A percentile compares a stretch with the other conserved stretches of the same genome.
Conservation (phyloP, 164 flowering plant species). For the Stephania japonica region DNA sequence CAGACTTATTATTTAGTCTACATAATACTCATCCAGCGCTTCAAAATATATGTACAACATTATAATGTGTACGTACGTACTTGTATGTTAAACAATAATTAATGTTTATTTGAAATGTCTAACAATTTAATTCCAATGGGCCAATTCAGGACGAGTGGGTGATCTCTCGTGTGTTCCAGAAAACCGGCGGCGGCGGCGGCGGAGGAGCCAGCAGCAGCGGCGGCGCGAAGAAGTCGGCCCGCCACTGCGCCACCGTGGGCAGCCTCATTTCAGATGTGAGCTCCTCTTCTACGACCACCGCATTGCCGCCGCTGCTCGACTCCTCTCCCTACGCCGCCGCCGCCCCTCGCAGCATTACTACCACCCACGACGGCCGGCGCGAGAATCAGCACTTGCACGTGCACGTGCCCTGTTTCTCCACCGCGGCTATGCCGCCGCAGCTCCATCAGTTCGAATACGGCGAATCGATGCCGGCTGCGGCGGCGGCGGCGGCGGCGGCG, state of each 20-base stretch:
- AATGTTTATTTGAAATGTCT: too few relatives aligned
- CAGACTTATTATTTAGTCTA: too few relatives aligned
- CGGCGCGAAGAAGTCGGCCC: slow-evolving; percentile 17
- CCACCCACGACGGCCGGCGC: slow-evolving; percentile 40
- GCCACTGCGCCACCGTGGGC: background rate
- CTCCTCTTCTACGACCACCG: slow-evolving; percentile 23
- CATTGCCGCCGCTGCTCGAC: slow-evolving; percentile 32
- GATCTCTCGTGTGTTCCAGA: slow-evolving; percentile 72
- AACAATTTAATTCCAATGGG: too few relatives aligned
- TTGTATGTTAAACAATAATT: too few relatives aligned
- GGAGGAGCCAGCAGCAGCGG: slow-evolving; percentile 1
- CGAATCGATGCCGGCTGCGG: slow-evolving; percentile 8
- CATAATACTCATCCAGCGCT: too few relatives aligned
- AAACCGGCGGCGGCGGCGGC: slow-evolving; percentile 23
- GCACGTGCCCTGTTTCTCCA: slow-evolving; percentile 99
- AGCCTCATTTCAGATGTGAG: slow-evolving; percentile 9
- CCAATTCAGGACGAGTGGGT: slow-evolving; percentile 79
- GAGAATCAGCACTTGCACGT: slow-evolving; percentile 88
- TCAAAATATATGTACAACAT: too few relatives aligned
- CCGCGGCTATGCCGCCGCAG: slow-evolving; percentile 19
- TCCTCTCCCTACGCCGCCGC: slow-evolving; percentile 13
- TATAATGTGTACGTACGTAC: too few relatives aligned
- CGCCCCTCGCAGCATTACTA: slow-evolving; percentile 15
- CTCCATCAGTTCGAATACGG: slow-evolving; percentile 11
- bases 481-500: background rate